Evolutionary conservation across 192 early-diverging fungal species (phyloP).

Genomic region (Podila epigama): DNA sequence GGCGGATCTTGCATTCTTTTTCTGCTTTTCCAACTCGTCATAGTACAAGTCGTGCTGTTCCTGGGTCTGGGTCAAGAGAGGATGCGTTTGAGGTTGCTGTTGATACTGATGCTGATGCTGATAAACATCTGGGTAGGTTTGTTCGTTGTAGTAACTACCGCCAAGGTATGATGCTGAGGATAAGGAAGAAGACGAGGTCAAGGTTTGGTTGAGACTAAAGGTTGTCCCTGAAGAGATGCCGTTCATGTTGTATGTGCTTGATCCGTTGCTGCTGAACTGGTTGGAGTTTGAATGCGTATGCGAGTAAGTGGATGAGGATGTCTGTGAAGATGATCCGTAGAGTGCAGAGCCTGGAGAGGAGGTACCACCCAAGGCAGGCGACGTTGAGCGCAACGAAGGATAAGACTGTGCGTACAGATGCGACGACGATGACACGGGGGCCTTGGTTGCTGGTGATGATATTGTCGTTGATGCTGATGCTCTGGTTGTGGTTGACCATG

Average conservation of each 20-base stretch:
- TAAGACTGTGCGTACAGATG: conserved; percentile 37
- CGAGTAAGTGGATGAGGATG: background rate
- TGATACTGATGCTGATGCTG: conserved; percentile 26
- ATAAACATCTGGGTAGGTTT: background rate
- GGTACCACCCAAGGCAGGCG: conserved; percentile 13
- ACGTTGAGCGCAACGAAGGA: conserved; percentile 30
- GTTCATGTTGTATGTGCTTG: conserved; percentile 8
- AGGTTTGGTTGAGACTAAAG: background rate
- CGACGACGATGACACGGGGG: conserved; percentile 15
- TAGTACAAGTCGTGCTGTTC: conserved; percentile 15
- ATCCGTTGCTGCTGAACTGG: conserved; percentile 8
- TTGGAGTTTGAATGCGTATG: background rate
- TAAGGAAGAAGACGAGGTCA: conserved; percentile 10
- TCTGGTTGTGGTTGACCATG: background rate
- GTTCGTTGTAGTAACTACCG: conserved; percentile 25
- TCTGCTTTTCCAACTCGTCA: conserved; percentile 35
- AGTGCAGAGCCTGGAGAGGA: conserved; percentile 27
- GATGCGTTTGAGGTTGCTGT: background rate
- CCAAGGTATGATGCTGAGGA: conserved; percentile 31
- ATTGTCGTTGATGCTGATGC: background rate
- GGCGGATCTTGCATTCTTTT: conserved; percentile 37
- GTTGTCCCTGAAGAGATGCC: background rate
- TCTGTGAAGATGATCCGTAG: conserved; percentile 5
- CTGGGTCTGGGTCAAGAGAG: conserved; percentile 8
- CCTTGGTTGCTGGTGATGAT: conserved; percentile 12